A percentile compares a stretch with the other conserved stretches of the same genome.
Conservation (phyloP, 306 rosid genomes). For the Morella rubra region DNA sequence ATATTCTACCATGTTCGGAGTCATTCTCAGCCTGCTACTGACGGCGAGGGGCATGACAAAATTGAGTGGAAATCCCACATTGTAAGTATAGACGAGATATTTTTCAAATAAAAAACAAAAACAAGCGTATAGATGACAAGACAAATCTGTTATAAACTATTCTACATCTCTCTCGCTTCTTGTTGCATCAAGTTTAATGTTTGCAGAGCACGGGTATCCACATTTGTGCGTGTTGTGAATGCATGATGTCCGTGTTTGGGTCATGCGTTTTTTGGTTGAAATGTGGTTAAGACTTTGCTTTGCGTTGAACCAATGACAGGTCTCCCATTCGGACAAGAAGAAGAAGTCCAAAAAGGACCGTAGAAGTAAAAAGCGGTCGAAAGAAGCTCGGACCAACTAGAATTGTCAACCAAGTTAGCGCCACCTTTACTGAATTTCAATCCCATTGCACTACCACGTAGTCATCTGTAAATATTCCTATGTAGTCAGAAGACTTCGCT, state of each 20-base stretch:
- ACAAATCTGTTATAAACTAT: too few species aligned
- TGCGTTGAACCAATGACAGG: slow-evolving; percentile 40
- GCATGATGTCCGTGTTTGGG: neutral
- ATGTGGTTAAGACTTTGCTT: neutral
- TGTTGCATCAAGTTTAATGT: neutral
- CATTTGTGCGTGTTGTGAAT: slow-evolving; percentile 1
- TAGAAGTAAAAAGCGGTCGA: slow-evolving; percentile 21
- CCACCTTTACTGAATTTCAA: neutral
- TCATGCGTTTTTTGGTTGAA: neutral
- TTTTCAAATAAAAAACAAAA: neutral
- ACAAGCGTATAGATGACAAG: neutral
- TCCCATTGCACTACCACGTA: slow-evolving; percentile 4
- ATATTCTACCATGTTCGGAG: slow-evolving; percentile 67
- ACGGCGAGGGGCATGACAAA: slow-evolving; percentile 38
- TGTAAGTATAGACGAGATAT: slow-evolving; percentile 45
- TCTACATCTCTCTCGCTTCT: too few species aligned
- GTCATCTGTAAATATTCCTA: slow-evolving; percentile 24
- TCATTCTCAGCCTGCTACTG: slow-evolving; percentile 48
- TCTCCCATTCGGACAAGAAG: slow-evolving; percentile 48
- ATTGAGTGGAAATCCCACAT: slow-evolving; percentile 78
- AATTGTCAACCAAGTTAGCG: slow-evolving; percentile 9
- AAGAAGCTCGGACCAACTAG: slow-evolving; percentile 27
- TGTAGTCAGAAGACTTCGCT: neutral
- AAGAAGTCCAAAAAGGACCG: slow-evolving; percentile 44
- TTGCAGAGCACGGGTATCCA: neutral